Conservation (phyloP, 345 rosid species). For the Carallia pectinifolia region DNA sequence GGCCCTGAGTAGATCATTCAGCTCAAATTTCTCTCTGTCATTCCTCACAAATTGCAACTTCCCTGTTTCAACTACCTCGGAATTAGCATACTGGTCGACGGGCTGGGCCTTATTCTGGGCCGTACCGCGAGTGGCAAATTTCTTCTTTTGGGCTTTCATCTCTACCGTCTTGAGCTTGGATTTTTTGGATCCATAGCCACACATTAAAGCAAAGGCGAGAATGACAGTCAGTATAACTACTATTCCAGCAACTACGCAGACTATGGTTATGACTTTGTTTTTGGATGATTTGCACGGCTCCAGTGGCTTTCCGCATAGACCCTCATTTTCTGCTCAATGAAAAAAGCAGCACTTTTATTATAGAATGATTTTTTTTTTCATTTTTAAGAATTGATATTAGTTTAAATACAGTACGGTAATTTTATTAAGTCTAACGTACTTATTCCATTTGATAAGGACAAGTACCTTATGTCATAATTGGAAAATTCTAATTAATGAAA, state of each 20-base stretch:
- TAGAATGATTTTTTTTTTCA: not conserved
- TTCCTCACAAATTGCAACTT: conserved; percentile 52
- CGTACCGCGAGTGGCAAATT: conserved; percentile 15
- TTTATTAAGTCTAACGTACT: too few species aligned
- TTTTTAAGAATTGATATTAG: too few species aligned
- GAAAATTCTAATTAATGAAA: too few species aligned
- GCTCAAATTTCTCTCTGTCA: conserved; percentile 55
- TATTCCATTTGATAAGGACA: too few species aligned
- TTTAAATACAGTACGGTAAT: too few species aligned
- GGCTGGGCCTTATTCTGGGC: conserved; percentile 21
- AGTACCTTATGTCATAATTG: too few species aligned
- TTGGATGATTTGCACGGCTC: conserved; percentile 47
- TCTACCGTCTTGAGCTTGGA: conserved; percentile 19
- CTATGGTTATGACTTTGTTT: conserved; percentile 34
- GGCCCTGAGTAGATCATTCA: conserved; percentile 75
- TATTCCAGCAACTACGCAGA: conserved; percentile 17
- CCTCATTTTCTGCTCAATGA: conserved; percentile 50
- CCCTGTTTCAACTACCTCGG: conserved; percentile 29
- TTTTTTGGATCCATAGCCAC: conserved; percentile 13
- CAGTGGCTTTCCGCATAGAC: conserved; percentile 68
- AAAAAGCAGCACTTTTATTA: not conserved
- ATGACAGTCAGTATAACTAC: conserved; percentile 25
- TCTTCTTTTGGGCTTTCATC: conserved; percentile 31
- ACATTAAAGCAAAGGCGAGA: conserved; percentile 7
- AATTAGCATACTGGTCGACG: conserved; percentile 1